phyloP scores from a whole-genome alignment of 2,329 filamentous ascomycete species.

The Aspergillus sojae region DNA sequence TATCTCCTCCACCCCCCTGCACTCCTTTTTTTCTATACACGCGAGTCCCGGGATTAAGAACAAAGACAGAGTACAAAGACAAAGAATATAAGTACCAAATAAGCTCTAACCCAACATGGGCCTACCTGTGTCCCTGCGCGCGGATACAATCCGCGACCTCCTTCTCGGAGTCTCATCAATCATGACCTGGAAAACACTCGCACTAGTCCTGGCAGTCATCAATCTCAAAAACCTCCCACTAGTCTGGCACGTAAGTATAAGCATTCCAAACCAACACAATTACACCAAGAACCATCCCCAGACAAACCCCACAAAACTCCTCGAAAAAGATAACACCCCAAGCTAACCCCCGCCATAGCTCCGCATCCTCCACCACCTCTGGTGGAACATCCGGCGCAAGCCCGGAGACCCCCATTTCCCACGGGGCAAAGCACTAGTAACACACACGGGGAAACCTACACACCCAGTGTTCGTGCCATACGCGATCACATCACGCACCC shows the following conservation, averaged over 20 bases:
- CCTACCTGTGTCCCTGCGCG: constrained; percentile 9
- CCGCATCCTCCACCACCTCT: constrained; percentile 61
- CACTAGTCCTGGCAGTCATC: constrained; percentile 38
- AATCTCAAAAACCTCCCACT: constrained; percentile 44
- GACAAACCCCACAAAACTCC: background rate
- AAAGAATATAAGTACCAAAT: background rate
- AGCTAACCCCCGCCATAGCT: constrained; percentile 44
- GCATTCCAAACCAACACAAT: no score
- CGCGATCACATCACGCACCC: constrained; percentile 67
- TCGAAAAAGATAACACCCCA: background rate
- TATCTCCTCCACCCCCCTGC: background rate
- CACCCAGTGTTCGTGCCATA: constrained; percentile 73
- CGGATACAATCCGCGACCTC: constrained; percentile 29
- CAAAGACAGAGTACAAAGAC: background rate
- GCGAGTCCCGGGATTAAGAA: background rate
- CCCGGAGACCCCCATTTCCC: constrained; percentile 51
- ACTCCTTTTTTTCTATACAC: background rate
- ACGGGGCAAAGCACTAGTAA: constrained; percentile 38
- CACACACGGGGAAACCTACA: constrained; percentile 38
- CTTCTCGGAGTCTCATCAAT: constrained; percentile 24
- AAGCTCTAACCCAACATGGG: constrained; percentile 6
- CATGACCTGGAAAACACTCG: constrained; percentile 38
- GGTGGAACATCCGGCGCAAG: constrained; percentile 57
- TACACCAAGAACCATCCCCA: background rate
- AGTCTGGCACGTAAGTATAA: constrained; percentile 41